Conservation (phyloP, 768 basidiomycete genomes). For the Rhodotorula kratochvilovae region DNA sequence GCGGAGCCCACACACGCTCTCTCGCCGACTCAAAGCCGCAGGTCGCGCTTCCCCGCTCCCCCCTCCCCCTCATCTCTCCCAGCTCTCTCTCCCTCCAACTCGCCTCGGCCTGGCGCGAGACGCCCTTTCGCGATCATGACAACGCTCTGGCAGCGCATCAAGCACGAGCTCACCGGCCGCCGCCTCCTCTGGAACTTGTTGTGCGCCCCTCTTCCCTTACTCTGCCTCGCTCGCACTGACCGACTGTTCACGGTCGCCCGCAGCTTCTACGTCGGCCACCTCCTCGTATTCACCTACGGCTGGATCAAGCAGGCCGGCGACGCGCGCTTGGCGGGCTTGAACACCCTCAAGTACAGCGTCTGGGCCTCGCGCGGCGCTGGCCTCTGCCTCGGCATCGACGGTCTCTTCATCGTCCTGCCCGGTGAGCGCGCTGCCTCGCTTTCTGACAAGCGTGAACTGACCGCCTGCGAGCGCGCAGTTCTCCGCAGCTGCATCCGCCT, state of each 20-base stretch:
- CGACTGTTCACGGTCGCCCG: background rate
- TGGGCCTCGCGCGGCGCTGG: slow-evolving; percentile 90
- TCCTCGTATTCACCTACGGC: slow-evolving; percentile 73
- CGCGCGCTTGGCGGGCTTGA: slow-evolving; percentile 64
- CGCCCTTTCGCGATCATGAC: background rate
- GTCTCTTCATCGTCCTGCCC: slow-evolving; percentile 77
- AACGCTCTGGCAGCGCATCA: background rate
- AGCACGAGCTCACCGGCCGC: slow-evolving; percentile 41
- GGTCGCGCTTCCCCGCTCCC: too few species aligned
- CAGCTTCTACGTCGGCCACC: slow-evolving; percentile 69
- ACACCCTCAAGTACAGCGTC: slow-evolving; percentile 73
- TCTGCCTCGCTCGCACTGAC: background rate
- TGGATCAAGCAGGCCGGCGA: slow-evolving; percentile 58
- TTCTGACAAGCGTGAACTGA: background rate
- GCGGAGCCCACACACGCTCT: too few species aligned
- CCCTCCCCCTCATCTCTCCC: background rate
- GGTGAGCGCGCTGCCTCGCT: slow-evolving; percentile 46
- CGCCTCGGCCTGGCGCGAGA: background rate
- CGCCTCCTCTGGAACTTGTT: slow-evolving; percentile 45
- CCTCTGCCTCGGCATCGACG: slow-evolving; percentile 80
- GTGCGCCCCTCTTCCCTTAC: background rate
- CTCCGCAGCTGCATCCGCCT: slow-evolving; percentile 79
- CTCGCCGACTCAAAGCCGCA: too few species aligned
- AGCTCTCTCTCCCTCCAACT: background rate
- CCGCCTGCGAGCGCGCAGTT: slow-evolving; percentile 53